Conservation (phyloP, 495 filamentous ascomycete species). For the Penicillium pancosmium region DNA sequence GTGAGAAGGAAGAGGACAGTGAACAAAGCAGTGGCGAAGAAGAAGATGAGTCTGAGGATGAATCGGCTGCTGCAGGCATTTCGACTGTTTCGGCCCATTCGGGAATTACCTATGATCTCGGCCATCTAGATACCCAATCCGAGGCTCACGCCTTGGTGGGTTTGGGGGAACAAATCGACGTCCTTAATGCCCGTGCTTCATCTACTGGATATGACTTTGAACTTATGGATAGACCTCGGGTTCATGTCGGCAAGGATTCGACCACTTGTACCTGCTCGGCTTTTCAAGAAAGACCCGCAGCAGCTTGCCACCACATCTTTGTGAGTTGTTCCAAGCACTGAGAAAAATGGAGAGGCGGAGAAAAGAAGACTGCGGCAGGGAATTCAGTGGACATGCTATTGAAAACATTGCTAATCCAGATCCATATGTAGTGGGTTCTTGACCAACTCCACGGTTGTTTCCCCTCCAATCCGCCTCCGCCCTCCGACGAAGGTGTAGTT, state of each 20-base stretch:
- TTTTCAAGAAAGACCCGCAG: constrained; percentile 32
- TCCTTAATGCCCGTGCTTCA: constrained; percentile 37
- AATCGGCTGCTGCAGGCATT: constrained; percentile 12
- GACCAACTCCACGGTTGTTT: constrained; percentile 47
- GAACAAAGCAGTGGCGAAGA: constrained; percentile 19
- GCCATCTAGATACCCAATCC: constrained; percentile 36
- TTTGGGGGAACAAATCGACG: constrained; percentile 38
- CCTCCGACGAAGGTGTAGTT: constrained; percentile 27
- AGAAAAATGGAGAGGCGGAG: neutral
- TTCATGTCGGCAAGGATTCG: constrained; percentile 32
- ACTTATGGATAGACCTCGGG: constrained; percentile 35
- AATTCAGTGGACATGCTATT: neutral
- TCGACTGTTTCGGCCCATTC: constrained; percentile 36
- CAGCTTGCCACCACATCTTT: constrained; percentile 51
- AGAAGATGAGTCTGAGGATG: constrained; percentile 21
- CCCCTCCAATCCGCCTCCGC: constrained; percentile 28
- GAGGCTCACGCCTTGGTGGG: constrained; percentile 41
- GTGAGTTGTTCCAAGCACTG: constrained; percentile 29
- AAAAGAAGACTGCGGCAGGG: neutral
- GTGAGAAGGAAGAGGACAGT: constrained; percentile 16
- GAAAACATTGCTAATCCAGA: neutral
- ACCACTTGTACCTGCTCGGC: constrained; percentile 44
- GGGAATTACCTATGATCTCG: constrained; percentile 49
- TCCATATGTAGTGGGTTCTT: constrained; percentile 42
- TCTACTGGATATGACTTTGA: constrained; percentile 41